Evolutionary conservation across 2,329 filamentous ascomycete genomes (phyloP).

Genomic region (Lasiodiplodia gonubiensis): DNA sequence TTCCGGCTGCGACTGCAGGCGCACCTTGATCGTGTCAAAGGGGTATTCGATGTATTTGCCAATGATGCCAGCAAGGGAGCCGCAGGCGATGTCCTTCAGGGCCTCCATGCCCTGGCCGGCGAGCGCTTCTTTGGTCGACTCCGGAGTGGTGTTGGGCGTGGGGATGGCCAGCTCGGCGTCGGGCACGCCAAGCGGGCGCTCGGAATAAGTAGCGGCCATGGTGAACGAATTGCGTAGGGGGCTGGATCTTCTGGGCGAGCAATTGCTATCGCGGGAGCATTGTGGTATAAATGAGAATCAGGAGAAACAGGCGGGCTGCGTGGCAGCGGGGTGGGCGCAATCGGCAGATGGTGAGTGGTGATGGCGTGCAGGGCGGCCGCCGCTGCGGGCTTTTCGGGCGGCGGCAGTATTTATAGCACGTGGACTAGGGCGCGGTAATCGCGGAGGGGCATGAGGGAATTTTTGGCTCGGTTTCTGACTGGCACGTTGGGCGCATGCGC

Average conservation of each 20-base stretch:
- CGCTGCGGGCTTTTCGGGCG: constrained; percentile 22
- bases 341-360: constrained; percentile 21
- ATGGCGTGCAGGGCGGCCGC: constrained; percentile 13
- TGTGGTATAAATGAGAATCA: constrained; percentile 28
- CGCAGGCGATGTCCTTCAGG: constrained; percentile 84
- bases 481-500: not conserved
- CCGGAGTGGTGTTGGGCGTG: constrained; percentile 14
- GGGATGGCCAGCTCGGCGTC: constrained; percentile 22
- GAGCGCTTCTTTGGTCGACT: constrained; percentile 30
- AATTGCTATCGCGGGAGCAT: constrained; percentile 44
- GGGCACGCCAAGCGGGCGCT: constrained; percentile 18
- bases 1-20: constrained; percentile 93
- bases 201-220: constrained; percentile 28
- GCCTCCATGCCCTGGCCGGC: constrained; percentile 65
- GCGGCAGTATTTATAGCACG: constrained; percentile 24
- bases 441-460: constrained; percentile 15
- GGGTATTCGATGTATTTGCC: constrained; percentile 98
- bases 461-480: not conserved
- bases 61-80: constrained; percentile 86
- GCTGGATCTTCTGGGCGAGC: constrained; percentile 2
- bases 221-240: not conserved
- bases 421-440: not conserved
- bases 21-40: constrained; percentile 98
- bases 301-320: constrained; percentile 9
- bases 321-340: constrained; percentile 9